Conservation (phyloP, 2,329 filamentous ascomycete species). For the Tolypocladium capitatum region DNA sequence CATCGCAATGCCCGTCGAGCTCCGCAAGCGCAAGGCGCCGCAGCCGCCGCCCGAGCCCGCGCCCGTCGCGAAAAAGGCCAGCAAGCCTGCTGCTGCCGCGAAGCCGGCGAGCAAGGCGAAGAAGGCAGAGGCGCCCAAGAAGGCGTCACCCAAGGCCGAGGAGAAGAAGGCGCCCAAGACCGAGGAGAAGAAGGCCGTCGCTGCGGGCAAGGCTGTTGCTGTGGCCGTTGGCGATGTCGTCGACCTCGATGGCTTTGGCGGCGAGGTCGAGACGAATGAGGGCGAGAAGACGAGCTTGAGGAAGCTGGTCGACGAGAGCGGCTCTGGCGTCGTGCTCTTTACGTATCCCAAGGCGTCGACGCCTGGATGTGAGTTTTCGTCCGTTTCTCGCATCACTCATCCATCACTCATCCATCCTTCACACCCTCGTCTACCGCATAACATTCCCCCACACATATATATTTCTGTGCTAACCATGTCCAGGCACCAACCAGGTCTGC, state of each 20-base stretch:
- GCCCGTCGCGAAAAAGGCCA: slow-evolving; percentile 27
- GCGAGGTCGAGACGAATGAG: slow-evolving; percentile 74
- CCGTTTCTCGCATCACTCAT: slow-evolving; percentile 1
- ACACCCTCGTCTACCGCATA: not conserved
- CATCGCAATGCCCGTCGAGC: slow-evolving; percentile 38
- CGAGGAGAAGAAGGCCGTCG: slow-evolving; percentile 11
- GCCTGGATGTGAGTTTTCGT: slow-evolving; percentile 65
- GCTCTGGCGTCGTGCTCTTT: slow-evolving; percentile 78
- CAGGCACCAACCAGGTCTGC: slow-evolving; percentile 87
- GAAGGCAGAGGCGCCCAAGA: slow-evolving; percentile 12
- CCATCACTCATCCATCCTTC: not conserved
- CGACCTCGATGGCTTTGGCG: slow-evolving; percentile 46
- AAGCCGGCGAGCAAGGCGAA: slow-evolving; percentile 23
- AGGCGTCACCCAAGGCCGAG: slow-evolving; percentile 11
- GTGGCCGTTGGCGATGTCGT: slow-evolving; percentile 42
- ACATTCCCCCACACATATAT: not conserved
- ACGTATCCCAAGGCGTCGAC: slow-evolving; percentile 94
- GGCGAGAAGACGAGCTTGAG: slow-evolving; percentile 68
- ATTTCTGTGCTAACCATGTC: slow-evolving; percentile 1
- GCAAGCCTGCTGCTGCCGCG: slow-evolving; percentile 23
- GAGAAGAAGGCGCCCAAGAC: slow-evolving; percentile 11
- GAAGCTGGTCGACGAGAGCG: slow-evolving; percentile 69
- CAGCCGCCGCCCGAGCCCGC: slow-evolving; percentile 31
- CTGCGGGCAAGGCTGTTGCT: slow-evolving; percentile 21
- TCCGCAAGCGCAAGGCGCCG: slow-evolving; percentile 49